These are phyloP conservation scores for Tremellales sp. DNA, from an alignment of 1,284 basidiomycete genomes.

Conservation along the genomic window DNA sequence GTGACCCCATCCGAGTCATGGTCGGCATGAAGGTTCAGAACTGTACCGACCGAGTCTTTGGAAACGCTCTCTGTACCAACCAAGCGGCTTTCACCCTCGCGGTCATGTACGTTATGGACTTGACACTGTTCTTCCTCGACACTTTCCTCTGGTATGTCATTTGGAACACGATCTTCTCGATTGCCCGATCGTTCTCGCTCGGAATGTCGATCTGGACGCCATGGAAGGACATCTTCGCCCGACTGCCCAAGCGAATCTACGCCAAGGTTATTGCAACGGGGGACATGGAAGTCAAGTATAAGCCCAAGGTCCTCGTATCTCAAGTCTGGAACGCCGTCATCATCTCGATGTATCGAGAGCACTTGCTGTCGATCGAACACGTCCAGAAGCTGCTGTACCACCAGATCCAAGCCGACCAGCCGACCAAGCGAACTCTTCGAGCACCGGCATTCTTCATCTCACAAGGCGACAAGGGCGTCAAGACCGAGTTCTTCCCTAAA, in stretches of 20 bases:
- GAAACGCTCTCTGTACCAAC: constrained; percentile 71
- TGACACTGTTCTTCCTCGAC: constrained; percentile 91
- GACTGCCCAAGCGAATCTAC: constrained; percentile 90
- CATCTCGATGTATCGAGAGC: constrained; percentile 99
- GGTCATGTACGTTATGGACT: constrained; percentile 95
- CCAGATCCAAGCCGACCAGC: constrained; percentile 77
- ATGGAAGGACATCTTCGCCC: constrained; percentile 90
- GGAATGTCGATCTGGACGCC: constrained; percentile 96
- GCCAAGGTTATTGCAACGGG: constrained; percentile 83
- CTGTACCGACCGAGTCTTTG: constrained; percentile 79
- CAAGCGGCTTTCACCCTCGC: constrained; percentile 88
- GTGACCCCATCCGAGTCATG: constrained; percentile 83
- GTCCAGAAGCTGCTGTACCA: constrained; percentile 92
- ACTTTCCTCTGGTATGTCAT: constrained; percentile 93
- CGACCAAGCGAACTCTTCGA: constrained; percentile 78
- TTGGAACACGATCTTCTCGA: constrained; percentile 92
- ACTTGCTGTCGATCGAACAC: constrained; percentile 90
- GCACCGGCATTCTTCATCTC: constrained; percentile 94
- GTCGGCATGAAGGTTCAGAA: constrained; percentile 85
- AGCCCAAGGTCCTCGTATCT: constrained; percentile 94
- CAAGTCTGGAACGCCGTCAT: constrained; percentile 98
- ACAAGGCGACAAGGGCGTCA: constrained; percentile 75
- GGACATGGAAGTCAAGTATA: constrained; percentile 95
- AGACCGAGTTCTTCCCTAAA: constrained; percentile 87
- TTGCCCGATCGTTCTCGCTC: constrained; percentile 80